Conservation (phyloP, 2,329 filamentous ascomycete genomes). For the Alternaria brassicae region DNA sequence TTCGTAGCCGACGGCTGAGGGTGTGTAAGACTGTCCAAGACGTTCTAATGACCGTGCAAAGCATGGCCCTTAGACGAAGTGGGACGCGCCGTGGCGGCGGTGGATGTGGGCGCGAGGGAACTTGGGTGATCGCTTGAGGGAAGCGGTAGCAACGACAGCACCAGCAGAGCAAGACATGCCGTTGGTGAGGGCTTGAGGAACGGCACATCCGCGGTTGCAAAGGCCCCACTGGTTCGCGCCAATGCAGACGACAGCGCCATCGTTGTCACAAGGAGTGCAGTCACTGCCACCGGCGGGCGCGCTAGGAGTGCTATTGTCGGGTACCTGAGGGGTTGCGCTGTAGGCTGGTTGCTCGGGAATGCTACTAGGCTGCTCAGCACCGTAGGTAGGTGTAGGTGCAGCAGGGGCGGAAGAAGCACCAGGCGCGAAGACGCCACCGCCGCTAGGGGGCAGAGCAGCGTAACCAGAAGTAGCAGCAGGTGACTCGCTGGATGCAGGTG, state of each 20-base stretch:
- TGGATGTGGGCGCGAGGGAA: conserved; percentile 40
- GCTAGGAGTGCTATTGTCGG: conserved; percentile 18
- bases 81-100: conserved; percentile 38
- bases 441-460: conserved; percentile 16
- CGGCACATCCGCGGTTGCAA: conserved; percentile 54
- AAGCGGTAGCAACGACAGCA: conserved; percentile 20
- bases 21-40: conserved; percentile 11
- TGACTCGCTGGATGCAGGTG: not conserved
- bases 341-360: conserved; percentile 13
- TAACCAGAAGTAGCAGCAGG: conserved; percentile 9
- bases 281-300: conserved; percentile 19
- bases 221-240: conserved; percentile 53
- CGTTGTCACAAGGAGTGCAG: conserved; percentile 48
- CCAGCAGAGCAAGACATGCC: conserved; percentile 54
- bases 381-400: conserved; percentile 7
- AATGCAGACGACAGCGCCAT: conserved; percentile 55
- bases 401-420: conserved; percentile 40
- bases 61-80: conserved; percentile 26
- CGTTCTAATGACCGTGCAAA: conserved; percentile 1
- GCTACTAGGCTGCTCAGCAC: conserved; percentile 13
- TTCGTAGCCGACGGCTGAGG: conserved; percentile 15
- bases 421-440: conserved; percentile 37
- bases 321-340: conserved; percentile 2
- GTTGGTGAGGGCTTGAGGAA: conserved; percentile 50
- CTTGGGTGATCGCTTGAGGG: conserved; percentile 24